Conservation (phyloP, 169 alveolate species). For the Plasmodium knowlesi region DNA sequence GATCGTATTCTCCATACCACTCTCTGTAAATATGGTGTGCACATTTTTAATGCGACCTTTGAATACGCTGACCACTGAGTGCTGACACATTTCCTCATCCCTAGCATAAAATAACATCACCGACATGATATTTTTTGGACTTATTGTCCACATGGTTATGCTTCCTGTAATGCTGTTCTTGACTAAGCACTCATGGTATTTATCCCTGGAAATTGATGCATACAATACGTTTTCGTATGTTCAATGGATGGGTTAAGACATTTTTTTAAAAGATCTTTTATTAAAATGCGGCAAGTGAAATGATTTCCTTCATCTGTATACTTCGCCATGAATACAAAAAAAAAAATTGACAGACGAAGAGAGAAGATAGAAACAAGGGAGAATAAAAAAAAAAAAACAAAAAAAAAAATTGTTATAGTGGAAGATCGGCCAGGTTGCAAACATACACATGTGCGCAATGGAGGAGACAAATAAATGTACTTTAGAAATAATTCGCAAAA, state of each 20-base stretch:
- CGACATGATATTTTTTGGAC: neutral
- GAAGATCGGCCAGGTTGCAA: neutral
- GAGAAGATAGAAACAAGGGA: neutral
- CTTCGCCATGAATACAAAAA: neutral
- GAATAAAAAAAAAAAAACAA: neutral
- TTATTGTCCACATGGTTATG: neutral
- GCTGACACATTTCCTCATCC: neutral
- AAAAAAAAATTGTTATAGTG: neutral
- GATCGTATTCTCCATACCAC: neutral
- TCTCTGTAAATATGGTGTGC: neutral
- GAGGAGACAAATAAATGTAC: neutral
- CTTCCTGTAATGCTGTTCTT: neutral
- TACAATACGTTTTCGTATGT: neutral
- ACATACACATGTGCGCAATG: neutral
- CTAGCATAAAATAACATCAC: neutral
- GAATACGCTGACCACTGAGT: neutral
- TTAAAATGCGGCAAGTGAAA: neutral
- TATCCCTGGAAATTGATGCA: neutral
- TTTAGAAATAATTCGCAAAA: neutral
- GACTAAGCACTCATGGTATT: neutral
- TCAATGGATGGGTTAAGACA: neutral
- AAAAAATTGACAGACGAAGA: neutral
- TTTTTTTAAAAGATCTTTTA: neutral
- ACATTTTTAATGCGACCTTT: neutral
- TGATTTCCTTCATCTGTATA: neutral